These are phyloP conservation scores for Hirsutella minnesotensis DNA, from an alignment of 2,329 filamentous ascomycete genomes.

Conservation along the genomic window DNA sequence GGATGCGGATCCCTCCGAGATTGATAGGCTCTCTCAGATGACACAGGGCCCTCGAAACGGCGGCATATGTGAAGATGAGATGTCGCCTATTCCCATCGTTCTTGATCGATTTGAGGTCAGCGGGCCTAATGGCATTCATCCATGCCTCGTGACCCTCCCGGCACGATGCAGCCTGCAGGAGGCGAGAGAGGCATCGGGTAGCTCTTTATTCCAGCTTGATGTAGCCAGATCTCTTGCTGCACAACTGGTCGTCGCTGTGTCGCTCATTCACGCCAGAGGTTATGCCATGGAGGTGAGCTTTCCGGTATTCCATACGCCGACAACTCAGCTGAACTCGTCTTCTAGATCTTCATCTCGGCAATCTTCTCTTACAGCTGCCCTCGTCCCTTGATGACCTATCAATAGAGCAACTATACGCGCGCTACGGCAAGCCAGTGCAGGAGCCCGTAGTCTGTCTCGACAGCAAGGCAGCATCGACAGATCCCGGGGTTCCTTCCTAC, in stretches of 20 bases:
- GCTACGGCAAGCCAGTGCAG: constrained; percentile 11
- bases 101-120: constrained; percentile 14
- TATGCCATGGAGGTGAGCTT: constrained; percentile 19
- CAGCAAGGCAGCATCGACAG: constrained; percentile 2
- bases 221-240: constrained; percentile 16
- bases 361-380: constrained; percentile 17
- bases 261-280: constrained; percentile 15
- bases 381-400: constrained; percentile 11
- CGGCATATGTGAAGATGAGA: background rate
- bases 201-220: constrained; percentile 12
- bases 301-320: background rate
- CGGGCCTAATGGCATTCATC: constrained; percentile 17
- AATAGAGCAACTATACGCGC: constrained; percentile 13
- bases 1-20: constrained; percentile 10
- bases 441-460: constrained; percentile 11
- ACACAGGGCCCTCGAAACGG: background rate
- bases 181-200: constrained; percentile 8
- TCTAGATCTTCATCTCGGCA: constrained; percentile 21
- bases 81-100: constrained; percentile 7
- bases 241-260: constrained; percentile 17
- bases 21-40: constrained; percentile 11
- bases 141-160: constrained; percentile 14
- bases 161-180: constrained; percentile 14
- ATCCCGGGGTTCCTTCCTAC: constrained; percentile 16
- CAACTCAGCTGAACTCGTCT: background rate